Evolutionary conservation across 176 grass and related monocot genomes (phyloP), one percentile per base, ranked within the genome.

Genomic region (Zizania latifolia): DNA sequence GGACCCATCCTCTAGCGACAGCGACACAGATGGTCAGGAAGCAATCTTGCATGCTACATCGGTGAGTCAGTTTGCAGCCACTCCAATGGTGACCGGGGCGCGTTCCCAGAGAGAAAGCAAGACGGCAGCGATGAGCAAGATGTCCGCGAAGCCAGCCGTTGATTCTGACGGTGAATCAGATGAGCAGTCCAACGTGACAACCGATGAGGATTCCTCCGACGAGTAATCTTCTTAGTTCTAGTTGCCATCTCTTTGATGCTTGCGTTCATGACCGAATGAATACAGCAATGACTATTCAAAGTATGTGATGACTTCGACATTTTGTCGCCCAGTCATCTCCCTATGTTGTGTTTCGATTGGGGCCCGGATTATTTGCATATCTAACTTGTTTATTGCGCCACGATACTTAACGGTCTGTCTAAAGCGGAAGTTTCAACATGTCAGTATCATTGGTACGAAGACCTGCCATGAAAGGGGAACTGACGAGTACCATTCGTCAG

Each of bases 21-120:
- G 79, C 22, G 74, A 82, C 3, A 32, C 24, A 16, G 67, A 78
- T 14, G 37, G 12, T 1, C 37, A 48, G 54, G 68, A 21, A 44
- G 54, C 53, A 21, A 37, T 53, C 65, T 17, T 83, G 33, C 43
- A 71, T 3, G 28, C 34, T 19, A 15, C 78, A n/a, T 85, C 76
- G 0, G 69, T 69, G 59, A 75, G 66, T 46, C 61, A 72, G 19
- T 71, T 84, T 64, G n/a, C 63, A 29, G 54, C 65, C 72, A 94
- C 86, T 59, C 89, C 91, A 2, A 67, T 76, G 39, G 22, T 90
- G 76, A 55, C 79, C 0, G 62, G 33, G 1, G 67, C 56, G 5
- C 86, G 91, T 17, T 65, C 86, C 41, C 88, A 94, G 62, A 92
- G 95, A 75, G 84, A 91, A 39, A 98, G 95, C 86, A 94, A 99